Conservation (phyloP, 2,329 filamentous ascomycete genomes). For the Daldinia eschscholtzii region DNA sequence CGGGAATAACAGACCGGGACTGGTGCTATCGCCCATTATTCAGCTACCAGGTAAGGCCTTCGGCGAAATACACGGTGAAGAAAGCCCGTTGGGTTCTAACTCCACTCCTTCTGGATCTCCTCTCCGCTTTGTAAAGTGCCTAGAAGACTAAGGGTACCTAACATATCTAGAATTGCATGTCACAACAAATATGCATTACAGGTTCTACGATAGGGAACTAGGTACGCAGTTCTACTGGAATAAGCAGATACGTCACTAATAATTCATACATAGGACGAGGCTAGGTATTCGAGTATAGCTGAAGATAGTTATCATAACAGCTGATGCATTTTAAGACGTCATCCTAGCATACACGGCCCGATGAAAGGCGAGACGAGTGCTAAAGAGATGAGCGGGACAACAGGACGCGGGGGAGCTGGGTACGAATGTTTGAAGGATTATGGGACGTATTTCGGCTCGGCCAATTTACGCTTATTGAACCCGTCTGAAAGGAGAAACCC, state of each 20-base stretch:
- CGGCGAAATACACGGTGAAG: slow-evolving; percentile 30
- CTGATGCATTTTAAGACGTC: slow-evolving; percentile 6
- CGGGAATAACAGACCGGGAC: slow-evolving; percentile 21
- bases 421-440: slow-evolving; percentile 24
- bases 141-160: neutral
- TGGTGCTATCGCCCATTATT: slow-evolving; percentile 4
- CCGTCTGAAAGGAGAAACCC: slow-evolving; percentile 26
- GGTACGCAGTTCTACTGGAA: neutral
- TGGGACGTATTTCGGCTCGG: neutral
- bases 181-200: neutral
- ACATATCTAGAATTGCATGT: neutral
- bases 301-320: neutral
- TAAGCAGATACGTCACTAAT: neutral
- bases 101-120: slow-evolving; percentile 7
- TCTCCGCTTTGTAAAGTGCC: neutral
- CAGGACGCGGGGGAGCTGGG: slow-evolving; percentile 29
- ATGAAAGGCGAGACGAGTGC: slow-evolving; percentile 21
- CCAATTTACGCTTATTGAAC: slow-evolving; percentile 15
- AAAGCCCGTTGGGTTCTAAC: slow-evolving; percentile 4
- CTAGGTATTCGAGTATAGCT: neutral
- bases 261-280: neutral
- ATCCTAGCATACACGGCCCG: slow-evolving; percentile 1
- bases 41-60: slow-evolving; percentile 10
- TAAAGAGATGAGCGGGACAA: slow-evolving; percentile 6
- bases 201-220: neutral